A percentile compares a stretch with the other conserved stretches of the same genome.
Evolutionary conservation across 805 yeast species (phyloP).

Genomic region (Starmerella apicola): DNA sequence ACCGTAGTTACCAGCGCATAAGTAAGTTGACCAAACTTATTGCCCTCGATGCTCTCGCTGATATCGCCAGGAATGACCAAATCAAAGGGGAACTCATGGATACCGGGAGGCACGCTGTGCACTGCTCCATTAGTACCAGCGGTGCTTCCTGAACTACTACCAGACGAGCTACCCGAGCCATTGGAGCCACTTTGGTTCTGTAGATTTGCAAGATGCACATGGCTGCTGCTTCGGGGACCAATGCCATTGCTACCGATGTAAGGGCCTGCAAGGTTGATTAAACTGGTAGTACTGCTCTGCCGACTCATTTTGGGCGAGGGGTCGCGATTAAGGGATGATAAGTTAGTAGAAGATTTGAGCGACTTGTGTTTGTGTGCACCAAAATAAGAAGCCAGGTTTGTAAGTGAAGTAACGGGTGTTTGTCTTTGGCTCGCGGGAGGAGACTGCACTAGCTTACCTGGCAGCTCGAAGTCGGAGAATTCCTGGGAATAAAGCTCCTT

Average conservation of each 20-base stretch:
- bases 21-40: constrained; percentile 62
- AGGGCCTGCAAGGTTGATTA: constrained; percentile 2
- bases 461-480: constrained; percentile 31
- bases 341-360: neutral
- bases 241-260: neutral
- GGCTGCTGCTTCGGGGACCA: neutral
- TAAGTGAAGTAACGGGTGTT: constrained; percentile 22
- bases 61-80: constrained; percentile 72
- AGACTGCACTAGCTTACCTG: constrained; percentile 8
- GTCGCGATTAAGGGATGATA: constrained; percentile 4
- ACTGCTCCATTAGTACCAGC: neutral
- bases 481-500: constrained; percentile 58
- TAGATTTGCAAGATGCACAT: neutral
- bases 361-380: constrained; percentile 15
- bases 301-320: constrained; percentile 9
- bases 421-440: constrained; percentile 16
- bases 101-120: constrained; percentile 38
- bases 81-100: constrained; percentile 82
- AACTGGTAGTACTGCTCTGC: constrained; percentile 4
- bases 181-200: neutral
- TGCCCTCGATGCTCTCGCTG: constrained; percentile 82
- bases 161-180: neutral
- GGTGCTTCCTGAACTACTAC: neutral
- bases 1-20: constrained; percentile 68
- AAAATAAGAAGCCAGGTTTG: constrained; percentile 25